These are phyloP conservation scores for Paecilomyces fulvus DNA, from an alignment of 2,329 filamentous ascomycete genomes.

Conservation along the genomic window DNA sequence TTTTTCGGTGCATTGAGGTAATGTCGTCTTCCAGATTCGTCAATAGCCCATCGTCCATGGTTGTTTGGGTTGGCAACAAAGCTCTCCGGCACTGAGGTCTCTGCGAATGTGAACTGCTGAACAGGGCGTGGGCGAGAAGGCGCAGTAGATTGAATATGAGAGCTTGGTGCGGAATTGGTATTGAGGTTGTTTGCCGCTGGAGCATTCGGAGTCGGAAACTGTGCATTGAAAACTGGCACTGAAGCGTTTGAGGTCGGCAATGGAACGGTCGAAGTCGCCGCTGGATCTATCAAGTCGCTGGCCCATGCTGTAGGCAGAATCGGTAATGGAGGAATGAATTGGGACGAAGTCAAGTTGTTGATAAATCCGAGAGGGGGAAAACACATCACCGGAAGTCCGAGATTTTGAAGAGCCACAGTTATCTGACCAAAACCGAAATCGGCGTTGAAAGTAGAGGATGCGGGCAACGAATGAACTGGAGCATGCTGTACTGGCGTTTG, in stretches of 20 bases:
- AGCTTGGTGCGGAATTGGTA: background rate
- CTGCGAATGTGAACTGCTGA: conserved; percentile 8
- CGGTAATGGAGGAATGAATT: background rate
- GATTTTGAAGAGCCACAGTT: background rate
- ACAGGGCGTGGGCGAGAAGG: background rate
- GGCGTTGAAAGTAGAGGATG: background rate
- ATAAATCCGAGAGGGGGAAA: background rate
- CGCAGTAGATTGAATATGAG: background rate
- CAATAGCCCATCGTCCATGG: conserved; percentile 13
- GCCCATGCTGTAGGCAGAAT: background rate
- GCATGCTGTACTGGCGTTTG: background rate
- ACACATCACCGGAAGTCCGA: background rate
- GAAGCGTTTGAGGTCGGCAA: background rate
- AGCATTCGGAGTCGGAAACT: too few species aligned
- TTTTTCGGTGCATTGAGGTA: conserved; percentile 13
- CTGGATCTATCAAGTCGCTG: background rate
- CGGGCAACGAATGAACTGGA: background rate
- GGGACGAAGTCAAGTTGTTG: background rate
- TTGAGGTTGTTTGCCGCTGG: background rate
- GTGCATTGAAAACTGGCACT: background rate
- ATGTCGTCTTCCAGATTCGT: conserved; percentile 6
- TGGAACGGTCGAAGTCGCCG: background rate
- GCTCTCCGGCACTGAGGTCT: conserved; percentile 7
- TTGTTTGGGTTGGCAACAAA: conserved; percentile 18
- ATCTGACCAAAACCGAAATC: background rate